Evolutionary conservation across 2,329 filamentous ascomycete genomes (phyloP).

Genomic region (Lithohypha guttulata): DNA sequence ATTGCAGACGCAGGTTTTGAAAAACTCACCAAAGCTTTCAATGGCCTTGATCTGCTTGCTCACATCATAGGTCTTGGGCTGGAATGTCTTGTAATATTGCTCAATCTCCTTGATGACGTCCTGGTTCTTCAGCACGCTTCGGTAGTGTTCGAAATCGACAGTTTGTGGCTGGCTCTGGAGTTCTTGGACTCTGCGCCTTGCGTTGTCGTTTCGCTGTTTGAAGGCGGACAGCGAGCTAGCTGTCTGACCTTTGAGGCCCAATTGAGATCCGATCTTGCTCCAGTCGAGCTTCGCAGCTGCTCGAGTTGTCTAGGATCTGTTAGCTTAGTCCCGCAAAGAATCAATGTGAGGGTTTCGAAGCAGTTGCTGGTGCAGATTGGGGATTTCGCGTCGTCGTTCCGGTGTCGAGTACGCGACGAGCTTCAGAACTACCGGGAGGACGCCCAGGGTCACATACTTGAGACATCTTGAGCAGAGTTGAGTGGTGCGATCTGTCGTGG

Average conservation of each 20-base stretch:
- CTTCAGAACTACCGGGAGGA: background rate
- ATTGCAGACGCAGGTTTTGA: no score
- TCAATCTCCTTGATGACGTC: constrained; percentile 94
- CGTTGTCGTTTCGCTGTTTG: constrained; percentile 99
- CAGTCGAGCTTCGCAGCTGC: constrained; percentile 99
- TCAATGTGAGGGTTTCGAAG: no score
- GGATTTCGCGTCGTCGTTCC: no score
- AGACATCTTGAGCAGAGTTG: constrained; percentile 7
- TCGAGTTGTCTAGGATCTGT: constrained; percentile 38
- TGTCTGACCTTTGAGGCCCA: constrained; percentile 92
- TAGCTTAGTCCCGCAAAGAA: no score
- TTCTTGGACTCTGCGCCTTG: constrained; percentile 78
- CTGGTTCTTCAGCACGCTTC: constrained; percentile 86
- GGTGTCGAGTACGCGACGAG: background rate
- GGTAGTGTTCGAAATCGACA: constrained; percentile 92
- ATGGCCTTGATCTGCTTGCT: constrained; percentile 92
- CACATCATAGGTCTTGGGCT: constrained; percentile 88
- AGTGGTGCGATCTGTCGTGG: constrained; percentile 4
- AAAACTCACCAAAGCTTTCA: constrained; percentile 90
- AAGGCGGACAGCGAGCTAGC: constrained; percentile 83
- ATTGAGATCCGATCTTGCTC: constrained; percentile 85
- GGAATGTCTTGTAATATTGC: constrained; percentile 84
- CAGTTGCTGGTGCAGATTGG: no score
- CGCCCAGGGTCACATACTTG: background rate
- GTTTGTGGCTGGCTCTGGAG: constrained; percentile 75